These are phyloP conservation scores for Periglandula ipomoeae DNA, from an alignment of 2,329 filamentous ascomycete species.

Conservation along the genomic window DNA sequence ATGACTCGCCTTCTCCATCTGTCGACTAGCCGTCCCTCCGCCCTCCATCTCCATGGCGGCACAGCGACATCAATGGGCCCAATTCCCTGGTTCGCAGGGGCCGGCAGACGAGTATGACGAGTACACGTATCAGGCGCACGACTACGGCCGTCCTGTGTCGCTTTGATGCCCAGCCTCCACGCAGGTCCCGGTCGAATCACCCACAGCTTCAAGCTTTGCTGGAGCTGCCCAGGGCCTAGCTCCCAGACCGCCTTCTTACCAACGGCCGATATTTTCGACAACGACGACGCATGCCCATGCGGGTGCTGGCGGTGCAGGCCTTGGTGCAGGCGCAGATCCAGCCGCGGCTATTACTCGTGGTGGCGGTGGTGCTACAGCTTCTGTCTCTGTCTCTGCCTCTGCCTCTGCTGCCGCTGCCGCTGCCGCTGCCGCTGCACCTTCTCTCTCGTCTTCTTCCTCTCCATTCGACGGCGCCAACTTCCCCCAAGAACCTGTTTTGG, in stretches of 20 bases:
- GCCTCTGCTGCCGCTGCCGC: background rate
- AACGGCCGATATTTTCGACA: conserved; percentile 27
- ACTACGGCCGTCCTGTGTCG: conserved; percentile 10
- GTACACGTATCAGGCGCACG: conserved; percentile 6
- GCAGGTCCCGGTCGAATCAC: conserved; percentile 39
- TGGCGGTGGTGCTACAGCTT: background rate
- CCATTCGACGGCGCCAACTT: background rate
- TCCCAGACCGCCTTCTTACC: conserved; percentile 49
- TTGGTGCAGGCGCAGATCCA: too few species aligned
- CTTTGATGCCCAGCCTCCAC: conserved; percentile 29
- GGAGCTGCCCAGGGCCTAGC: conserved; percentile 41
- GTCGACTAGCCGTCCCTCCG: background rate
- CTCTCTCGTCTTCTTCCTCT: background rate
- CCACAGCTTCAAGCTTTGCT: conserved; percentile 40
- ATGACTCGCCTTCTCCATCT: background rate
- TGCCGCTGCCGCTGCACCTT: background rate
- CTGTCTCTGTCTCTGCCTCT: background rate
- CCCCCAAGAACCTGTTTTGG: conserved; percentile 28
- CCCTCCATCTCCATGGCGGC: conserved; percentile 7
- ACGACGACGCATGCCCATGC: conserved; percentile 13
- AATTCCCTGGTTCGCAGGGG: conserved; percentile 36
- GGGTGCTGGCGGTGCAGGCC: background rate
- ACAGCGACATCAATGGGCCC: conserved; percentile 44
- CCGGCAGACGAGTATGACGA: conserved; percentile 7
- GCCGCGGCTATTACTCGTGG: background rate